Conservation (phyloP, 2,329 filamentous ascomycete species). For the Diplodia seriata region DNA sequence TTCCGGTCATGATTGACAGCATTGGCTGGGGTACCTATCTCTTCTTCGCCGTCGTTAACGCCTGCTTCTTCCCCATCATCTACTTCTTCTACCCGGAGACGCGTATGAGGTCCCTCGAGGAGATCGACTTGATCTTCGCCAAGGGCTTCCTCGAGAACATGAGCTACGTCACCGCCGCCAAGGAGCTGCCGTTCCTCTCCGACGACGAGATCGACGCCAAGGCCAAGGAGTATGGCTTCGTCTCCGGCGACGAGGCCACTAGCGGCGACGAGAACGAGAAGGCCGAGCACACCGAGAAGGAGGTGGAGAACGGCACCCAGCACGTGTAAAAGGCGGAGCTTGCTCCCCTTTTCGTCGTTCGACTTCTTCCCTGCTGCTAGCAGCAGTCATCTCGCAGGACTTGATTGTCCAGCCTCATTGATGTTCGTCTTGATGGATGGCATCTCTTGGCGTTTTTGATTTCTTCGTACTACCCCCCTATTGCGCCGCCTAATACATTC, state of each 20-base stretch:
- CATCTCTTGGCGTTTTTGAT: constrained; percentile 9
- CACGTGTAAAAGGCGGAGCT: constrained; percentile 32
- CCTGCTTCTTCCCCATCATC: constrained; percentile 59
- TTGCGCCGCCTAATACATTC: constrained; percentile 9
- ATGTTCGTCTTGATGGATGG: neutral
- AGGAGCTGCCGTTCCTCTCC: constrained; percentile 62
- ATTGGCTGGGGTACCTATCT: constrained; percentile 53
- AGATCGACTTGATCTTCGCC: constrained; percentile 56
- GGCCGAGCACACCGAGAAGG: constrained; percentile 33
- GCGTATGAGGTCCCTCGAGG: constrained; percentile 60
- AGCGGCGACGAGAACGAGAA: constrained; percentile 27
- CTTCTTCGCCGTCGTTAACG: constrained; percentile 61
- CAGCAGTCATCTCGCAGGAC: neutral
- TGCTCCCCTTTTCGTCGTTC: neutral
- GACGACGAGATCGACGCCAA: constrained; percentile 62
- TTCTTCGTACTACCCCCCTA: neutral
- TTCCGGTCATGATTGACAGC: constrained; percentile 47
- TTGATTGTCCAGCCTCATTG: neutral
- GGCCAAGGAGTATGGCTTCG: constrained; percentile 46
- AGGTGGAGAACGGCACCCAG: constrained; percentile 32
- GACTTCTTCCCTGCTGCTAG: neutral
- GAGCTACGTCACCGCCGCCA: constrained; percentile 64
- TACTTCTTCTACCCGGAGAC: constrained; percentile 64
- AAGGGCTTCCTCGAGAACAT: constrained; percentile 67
- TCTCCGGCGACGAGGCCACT: constrained; percentile 38